Evolutionary conservation across 345 rosid species (phyloP).

Genomic region (Eutrema heterophyllum): DNA sequence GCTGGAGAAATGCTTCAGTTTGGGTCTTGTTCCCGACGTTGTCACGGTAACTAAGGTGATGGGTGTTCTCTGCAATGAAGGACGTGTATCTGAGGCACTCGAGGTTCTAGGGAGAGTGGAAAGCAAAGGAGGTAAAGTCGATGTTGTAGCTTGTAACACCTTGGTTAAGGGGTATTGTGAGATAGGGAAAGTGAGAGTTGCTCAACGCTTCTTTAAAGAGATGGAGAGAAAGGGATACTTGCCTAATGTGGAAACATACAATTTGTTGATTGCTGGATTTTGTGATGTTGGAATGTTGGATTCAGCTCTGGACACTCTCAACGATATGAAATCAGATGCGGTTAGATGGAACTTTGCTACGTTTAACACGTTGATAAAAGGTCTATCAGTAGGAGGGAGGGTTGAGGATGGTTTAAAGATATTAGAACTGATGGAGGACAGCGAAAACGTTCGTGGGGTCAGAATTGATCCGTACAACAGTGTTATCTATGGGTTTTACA

Average conservation of each 20-base stretch:
- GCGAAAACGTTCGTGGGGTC: slow-evolving; percentile 30
- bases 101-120: slow-evolving; percentile 72
- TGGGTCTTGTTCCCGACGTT: slow-evolving; percentile 60
- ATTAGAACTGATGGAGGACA: slow-evolving; percentile 70
- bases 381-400: slow-evolving; percentile 53
- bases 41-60: slow-evolving; percentile 67
- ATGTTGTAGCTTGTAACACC: slow-evolving; percentile 66
- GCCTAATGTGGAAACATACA: slow-evolving; percentile 68
- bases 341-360: slow-evolving; percentile 60
- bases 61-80: slow-evolving; percentile 53
- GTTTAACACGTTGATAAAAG: slow-evolving; percentile 50
- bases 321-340: slow-evolving; percentile 77
- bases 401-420: slow-evolving; percentile 55
- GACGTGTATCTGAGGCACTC: slow-evolving; percentile 64
- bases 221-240: slow-evolving; percentile 84
- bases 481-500: slow-evolving; percentile 64
- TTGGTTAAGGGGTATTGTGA: slow-evolving; percentile 66
- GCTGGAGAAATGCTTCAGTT: slow-evolving; percentile 67
- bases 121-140: slow-evolving; percentile 54
- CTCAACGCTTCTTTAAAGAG: slow-evolving; percentile 49
- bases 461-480: slow-evolving; percentile 59
- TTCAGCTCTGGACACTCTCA: slow-evolving; percentile 54
- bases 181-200: slow-evolving; percentile 56
- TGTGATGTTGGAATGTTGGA: slow-evolving; percentile 56
- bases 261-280: slow-evolving; percentile 57